phyloP scores from a whole-genome alignment of 2,329 filamentous ascomycete genomes.

The Hypoxylon sp. region DNA sequence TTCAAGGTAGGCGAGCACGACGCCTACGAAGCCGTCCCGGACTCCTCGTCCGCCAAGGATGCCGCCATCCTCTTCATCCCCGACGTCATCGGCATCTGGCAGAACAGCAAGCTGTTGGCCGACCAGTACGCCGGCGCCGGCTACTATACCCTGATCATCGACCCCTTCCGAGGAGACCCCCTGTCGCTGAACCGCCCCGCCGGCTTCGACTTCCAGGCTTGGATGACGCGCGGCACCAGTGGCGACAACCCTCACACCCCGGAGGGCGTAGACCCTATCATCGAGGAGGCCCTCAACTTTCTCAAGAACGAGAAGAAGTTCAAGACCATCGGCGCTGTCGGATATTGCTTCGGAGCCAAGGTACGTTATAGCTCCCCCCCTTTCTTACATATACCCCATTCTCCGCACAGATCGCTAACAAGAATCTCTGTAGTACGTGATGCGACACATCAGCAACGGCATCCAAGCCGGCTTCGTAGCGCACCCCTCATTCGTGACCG shows the following conservation, averaged over 20 bases:
- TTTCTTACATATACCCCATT: no score
- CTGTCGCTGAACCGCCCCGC: conserved; percentile 60
- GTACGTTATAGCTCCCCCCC: no score
- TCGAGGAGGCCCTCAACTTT: conserved; percentile 62
- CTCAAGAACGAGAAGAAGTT: conserved; percentile 64
- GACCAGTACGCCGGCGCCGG: conserved; percentile 79
- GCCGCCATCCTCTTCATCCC: conserved; percentile 57
- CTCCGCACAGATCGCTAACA: conserved; percentile 10
- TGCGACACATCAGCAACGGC: conserved; percentile 69
- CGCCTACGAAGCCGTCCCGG: conserved; percentile 61
- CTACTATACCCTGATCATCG: conserved; percentile 73
- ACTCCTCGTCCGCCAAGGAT: conserved; percentile 48
- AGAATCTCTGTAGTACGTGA: conserved; percentile 64
- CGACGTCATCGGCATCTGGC: conserved; percentile 63
- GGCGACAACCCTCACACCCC: conserved; percentile 61
- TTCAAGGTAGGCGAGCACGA: conserved; percentile 58
- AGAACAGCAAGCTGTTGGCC: conserved; percentile 71
- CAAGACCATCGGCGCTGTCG: conserved; percentile 69
- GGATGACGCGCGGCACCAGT: conserved; percentile 54
- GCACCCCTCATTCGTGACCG: conserved; percentile 78
- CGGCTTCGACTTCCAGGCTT: conserved; percentile 54
- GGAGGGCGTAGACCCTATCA: conserved; percentile 56
- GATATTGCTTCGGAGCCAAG: conserved; percentile 82
- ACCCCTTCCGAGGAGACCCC: conserved; percentile 74
- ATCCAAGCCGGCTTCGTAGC: conserved; percentile 77